Percentiles rank a stretch among this genome's conserved stretches.
phyloP scores from a whole-genome alignment of 2,329 filamentous ascomycete genomes.

The Colletotrichum sp. region DNA sequence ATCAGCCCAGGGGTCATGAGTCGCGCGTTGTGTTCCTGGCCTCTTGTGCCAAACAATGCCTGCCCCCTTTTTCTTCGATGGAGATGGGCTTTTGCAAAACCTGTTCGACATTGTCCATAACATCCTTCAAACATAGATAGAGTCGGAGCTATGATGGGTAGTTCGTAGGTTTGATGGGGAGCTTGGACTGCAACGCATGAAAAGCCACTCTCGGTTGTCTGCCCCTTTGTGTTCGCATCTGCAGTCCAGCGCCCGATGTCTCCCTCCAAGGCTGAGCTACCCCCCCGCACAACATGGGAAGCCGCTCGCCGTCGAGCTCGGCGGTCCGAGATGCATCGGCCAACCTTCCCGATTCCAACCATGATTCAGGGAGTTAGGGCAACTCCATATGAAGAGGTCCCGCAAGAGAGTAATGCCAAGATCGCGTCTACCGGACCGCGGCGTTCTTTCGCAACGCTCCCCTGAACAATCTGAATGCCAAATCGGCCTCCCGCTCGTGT shows the following conservation, averaged over 20 bases:
- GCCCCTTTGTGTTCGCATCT: not conserved
- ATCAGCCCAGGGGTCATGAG: constrained; percentile 1
- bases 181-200: not conserved
- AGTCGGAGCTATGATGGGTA: not conserved
- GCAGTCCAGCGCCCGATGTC: not conserved
- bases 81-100: not conserved
- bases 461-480: not conserved
- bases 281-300: not conserved
- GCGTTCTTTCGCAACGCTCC: not conserved
- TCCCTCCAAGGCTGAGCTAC: not conserved
- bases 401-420: not conserved
- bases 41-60: not conserved
- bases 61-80: not conserved
- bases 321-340: constrained; percentile 6
- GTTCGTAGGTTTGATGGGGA: not conserved
- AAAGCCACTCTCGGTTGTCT: not conserved
- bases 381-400: not conserved
- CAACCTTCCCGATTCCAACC: not conserved
- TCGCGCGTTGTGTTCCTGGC: not conserved
- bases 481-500: constrained; percentile 5
- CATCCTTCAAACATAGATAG: not conserved
- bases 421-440: not conserved
- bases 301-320: not conserved
- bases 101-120: not conserved
- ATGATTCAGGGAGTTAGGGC: not conserved